Base-by-base conservation (phyloP, 2,329 filamentous ascomycete genomes). In the Nigrospora oryzae region DNA sequence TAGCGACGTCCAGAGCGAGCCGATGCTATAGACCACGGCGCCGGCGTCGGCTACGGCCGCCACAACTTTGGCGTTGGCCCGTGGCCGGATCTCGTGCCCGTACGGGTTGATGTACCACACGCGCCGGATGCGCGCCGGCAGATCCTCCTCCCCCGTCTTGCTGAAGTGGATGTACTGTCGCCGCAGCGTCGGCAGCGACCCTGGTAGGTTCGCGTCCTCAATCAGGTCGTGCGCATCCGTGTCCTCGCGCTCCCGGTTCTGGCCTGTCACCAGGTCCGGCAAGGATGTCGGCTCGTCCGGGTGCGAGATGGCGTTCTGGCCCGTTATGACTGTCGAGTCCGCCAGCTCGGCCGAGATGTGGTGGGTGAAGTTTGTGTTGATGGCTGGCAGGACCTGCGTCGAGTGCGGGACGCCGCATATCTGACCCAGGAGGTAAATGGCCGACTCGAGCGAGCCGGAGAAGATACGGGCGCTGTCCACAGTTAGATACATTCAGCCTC, bases 81-180 rank as follows among this genome's bases (percentile, higher is more conserved):
- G 77, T 0, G 90, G 86, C 15, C 83, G 80, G 53, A 97, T 96
- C 64, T 96, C 90, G 60, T 96, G 89, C n/a, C 91, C 91, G 62
- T 96, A 97, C 0, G 91, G 91, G 58, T 96, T 97, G 68, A 97
- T 97, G 68, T 97, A 97, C 89, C 89, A 97, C 31, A 97, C 75
- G 3, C 90, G 71, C 44, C 83, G 73, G 53, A 97, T 95, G 28
- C 87, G 76, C 0, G 84, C 75, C 0, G 87, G 77, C 1, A 97
- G 71, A 44, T 91, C 86, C 49, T 86, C 80, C 50, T 89, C 83
- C 35, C 79, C 72, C 57, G 71, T 64, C 66, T 97, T 97, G 57
- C 77, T 84, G 61, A 95, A 94, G 5, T 74, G 71, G 48, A 96
- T 89, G 50, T 94, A 87, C 42, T 85, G 87, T 46, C 85, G 82